Conservation (phyloP, 345 rosid genomes). For the Xanthoceras sorbifolium region DNA sequence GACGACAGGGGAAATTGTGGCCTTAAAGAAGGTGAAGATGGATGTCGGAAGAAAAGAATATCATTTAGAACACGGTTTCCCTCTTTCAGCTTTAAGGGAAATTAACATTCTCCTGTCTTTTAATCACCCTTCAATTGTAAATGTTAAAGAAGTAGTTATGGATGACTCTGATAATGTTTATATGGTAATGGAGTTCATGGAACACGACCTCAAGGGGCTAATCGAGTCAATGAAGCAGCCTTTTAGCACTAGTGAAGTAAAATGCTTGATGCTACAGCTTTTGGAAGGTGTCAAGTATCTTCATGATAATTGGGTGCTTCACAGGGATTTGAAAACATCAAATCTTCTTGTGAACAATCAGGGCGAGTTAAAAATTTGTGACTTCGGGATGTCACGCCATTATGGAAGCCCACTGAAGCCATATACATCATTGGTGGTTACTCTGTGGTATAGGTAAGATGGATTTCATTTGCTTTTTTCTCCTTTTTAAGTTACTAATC, state of each 20-base stretch:
- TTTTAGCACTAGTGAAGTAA: slow-evolving; percentile 85
- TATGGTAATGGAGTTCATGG: slow-evolving; percentile 95
- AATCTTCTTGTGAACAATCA: slow-evolving; percentile 78
- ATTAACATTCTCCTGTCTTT: slow-evolving; percentile 77
- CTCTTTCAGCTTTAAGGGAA: slow-evolving; percentile 82
- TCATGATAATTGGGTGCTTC: slow-evolving; percentile 92
- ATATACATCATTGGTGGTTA: slow-evolving; percentile 74
- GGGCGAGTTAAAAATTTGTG: slow-evolving; percentile 83
- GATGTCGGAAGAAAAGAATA: slow-evolving; percentile 60
- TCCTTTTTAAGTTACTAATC: not conserved
- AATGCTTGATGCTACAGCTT: slow-evolving; percentile 84
- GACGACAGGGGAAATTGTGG: slow-evolving; percentile 68
- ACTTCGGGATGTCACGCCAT: slow-evolving; percentile 85
- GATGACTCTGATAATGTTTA: slow-evolving; percentile 62
- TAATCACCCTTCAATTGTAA: slow-evolving; percentile 70
- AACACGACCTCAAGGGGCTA: slow-evolving; percentile 72
- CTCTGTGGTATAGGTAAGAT: slow-evolving; percentile 84
- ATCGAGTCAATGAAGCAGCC: slow-evolving; percentile 71
- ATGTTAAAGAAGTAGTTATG: slow-evolving; percentile 82
- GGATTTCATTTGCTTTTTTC: not conserved
- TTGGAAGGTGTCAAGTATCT: slow-evolving; percentile 82
- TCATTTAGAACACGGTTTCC: slow-evolving; percentile 64
- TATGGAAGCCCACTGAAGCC: slow-evolving; percentile 88
- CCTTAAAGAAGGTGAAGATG: slow-evolving; percentile 83
- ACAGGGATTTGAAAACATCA: slow-evolving; percentile 87